Evolutionary conservation across 2,329 filamentous ascomycete genomes (phyloP).

Genomic region (Pseudopyricularia javanii): DNA sequence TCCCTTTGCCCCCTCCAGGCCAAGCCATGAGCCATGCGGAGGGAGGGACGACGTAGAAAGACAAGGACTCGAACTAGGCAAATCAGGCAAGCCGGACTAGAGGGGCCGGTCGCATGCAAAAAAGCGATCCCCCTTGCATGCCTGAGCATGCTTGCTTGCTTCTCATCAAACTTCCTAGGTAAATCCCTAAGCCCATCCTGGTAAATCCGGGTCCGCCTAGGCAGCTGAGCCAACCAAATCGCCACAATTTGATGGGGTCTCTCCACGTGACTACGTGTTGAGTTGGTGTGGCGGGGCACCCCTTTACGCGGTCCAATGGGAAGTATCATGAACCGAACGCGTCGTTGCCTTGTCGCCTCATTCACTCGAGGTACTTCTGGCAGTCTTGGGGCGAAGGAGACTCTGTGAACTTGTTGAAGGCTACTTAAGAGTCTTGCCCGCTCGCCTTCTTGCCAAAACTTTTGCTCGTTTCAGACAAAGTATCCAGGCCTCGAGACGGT

Average conservation of each 20-base stretch:
- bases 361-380: conserved; percentile 8
- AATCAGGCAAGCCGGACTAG: no score
- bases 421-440: not conserved
- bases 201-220: not conserved
- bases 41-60: no score
- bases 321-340: conserved; percentile 1
- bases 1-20: no score
- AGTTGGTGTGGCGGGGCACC: not conserved
- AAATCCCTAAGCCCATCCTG: not conserved
- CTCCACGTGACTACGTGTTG: not conserved
- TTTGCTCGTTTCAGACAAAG: not conserved
- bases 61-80: no score
- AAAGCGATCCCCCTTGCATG: no score
- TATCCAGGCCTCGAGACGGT: not conserved
- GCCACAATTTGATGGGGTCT: not conserved
- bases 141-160: no score
- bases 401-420: not conserved
- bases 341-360: conserved; percentile 3
- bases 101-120: no score
- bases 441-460: not conserved
- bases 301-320: not conserved
- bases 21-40: no score
- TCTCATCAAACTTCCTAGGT: no score
- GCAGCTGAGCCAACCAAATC: not conserved
- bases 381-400: not conserved